Evolutionary conservation across 129 eudicot genomes (phyloP), one percentile per base, ranked within the genome.

Genomic region (Dittrichia graveolens): DNA sequence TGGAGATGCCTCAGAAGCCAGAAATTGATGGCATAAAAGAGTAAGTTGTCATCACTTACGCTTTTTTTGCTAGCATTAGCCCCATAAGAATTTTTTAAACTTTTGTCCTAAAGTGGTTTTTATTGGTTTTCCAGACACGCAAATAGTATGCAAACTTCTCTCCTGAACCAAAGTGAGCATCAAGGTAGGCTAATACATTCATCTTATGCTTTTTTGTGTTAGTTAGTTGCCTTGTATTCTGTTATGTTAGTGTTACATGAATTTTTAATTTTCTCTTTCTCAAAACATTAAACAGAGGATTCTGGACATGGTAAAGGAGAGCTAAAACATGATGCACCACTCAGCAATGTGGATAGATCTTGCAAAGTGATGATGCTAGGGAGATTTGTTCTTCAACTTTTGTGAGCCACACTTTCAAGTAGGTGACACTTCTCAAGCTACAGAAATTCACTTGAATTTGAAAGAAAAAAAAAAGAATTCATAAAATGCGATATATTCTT

Each of bases 331-430:
- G 68, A 71, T 60, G 76, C 72, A 67, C 45, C 56, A 79, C 46
- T 14, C 43, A 59, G 8, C 65, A 38, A 15, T 34, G 19, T 58
- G 13, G 82, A 69, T 13, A 44, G 57, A 53, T 60, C 82, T 68
- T 77, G 75, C 55, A 81, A 77, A 76, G 83, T 71, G 38, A 80
- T 73, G 87, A 77, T 83, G 83, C 76, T 83, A 11, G 82, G 79
- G 50, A 80, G 78, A 73, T 85, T 70, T 53, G 77, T 74, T 52
- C 83, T 82, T 67, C 91, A 80, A 56, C 81, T 86, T 44, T 18
- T 70, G 31, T 83, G 71, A 49, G 72, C 66, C 34, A 63, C 60
- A 77, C 13, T 62, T 65, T 4, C 41, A 82, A 82, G 49, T 61
- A 80, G 82, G 85, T 80, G 50, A 48, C 69, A 43, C 57, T 68